These are phyloP conservation scores for Cynanchum wilfordii DNA, from an alignment of 257 asterid species.

Conservation along the genomic window DNA sequence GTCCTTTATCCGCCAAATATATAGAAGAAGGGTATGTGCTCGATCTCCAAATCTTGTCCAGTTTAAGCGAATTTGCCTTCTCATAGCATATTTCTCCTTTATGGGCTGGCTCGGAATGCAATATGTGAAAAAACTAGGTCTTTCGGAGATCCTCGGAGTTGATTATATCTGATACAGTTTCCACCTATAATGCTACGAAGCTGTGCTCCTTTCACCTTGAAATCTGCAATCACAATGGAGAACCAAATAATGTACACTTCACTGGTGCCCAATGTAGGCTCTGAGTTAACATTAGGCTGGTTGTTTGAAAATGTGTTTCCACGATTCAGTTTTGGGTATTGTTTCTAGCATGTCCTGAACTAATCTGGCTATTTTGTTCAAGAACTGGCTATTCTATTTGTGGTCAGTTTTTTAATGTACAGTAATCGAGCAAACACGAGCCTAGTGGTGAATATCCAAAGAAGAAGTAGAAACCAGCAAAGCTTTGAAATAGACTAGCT, in stretches of 20 bases:
- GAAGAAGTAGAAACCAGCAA: not conserved
- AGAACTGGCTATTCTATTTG: not conserved
- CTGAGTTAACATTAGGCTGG: not conserved
- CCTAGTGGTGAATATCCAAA: not conserved
- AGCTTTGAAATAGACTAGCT: not conserved
- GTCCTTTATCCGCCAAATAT: conserved; percentile 28
- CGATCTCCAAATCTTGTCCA: conserved; percentile 26
- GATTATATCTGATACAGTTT: conserved; percentile 25
- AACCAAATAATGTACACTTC: conserved; percentile 29
- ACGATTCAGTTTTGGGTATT: not conserved
- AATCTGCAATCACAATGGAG: conserved; percentile 7
- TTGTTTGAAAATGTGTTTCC: not conserved
- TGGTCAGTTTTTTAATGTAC: conserved; percentile 11
- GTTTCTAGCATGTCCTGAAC: conserved; percentile 1
- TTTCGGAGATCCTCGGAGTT: conserved; percentile 34
- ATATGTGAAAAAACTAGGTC: conserved; percentile 55
- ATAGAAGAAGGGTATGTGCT: conserved; percentile 25
- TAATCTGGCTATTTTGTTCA: not conserved
- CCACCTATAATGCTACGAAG: conserved; percentile 25
- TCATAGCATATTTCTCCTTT: conserved; percentile 60
- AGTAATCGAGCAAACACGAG: not conserved
- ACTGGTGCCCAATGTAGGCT: conserved; percentile 27
- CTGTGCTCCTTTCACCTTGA: conserved; percentile 6
- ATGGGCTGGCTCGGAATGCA: conserved; percentile 78
- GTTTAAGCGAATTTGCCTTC: conserved; percentile 57